A percentile compares a stretch with the other conserved stretches of the same genome.
phyloP scores from a whole-genome alignment of 2,329 filamentous ascomycete species.

The Penicillium sclerotigenum region DNA sequence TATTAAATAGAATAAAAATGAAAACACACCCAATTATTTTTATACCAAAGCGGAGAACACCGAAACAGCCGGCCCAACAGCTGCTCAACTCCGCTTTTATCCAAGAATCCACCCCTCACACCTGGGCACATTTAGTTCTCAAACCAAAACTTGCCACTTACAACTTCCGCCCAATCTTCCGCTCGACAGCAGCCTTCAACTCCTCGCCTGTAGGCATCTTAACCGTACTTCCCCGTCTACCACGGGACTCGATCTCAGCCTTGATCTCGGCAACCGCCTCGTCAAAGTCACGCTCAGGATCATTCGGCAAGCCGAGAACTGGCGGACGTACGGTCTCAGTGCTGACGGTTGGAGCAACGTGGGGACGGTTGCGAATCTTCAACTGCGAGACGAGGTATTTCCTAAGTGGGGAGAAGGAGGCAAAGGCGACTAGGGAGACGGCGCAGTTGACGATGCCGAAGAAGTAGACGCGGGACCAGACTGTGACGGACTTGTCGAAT shows the following conservation, averaged over 20 bases:
- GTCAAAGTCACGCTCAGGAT: conserved; percentile 70
- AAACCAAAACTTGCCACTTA: conserved; percentile 2
- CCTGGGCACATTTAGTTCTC: background rate
- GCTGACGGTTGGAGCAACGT: conserved; percentile 49
- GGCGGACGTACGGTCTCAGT: conserved; percentile 62
- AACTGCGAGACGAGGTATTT: conserved; percentile 54
- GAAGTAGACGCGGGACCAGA: conserved; percentile 87
- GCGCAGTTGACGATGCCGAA: conserved; percentile 71
- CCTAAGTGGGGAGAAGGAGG: conserved; percentile 65
- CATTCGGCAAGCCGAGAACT: conserved; percentile 73
- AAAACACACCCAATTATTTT: background rate
- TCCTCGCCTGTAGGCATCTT: conserved; percentile 49
- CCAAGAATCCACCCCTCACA: background rate
- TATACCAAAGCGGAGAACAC: background rate
- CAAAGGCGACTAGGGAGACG: conserved; percentile 69
- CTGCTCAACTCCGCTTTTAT: background rate
- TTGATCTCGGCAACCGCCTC: conserved; percentile 74
- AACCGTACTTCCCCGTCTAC: conserved; percentile 46
- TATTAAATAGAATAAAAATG: background rate
- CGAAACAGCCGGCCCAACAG: background rate
- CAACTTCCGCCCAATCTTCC: conserved; percentile 50
- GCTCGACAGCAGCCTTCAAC: conserved; percentile 52
- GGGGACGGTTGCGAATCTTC: conserved; percentile 53
- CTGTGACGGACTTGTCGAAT: conserved; percentile 65
- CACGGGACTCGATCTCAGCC: conserved; percentile 65